Evolutionary conservation across 169 alveolate genomes (phyloP), one percentile per base, ranked within the genome.

Genomic region (Babesia caballi): DNA sequence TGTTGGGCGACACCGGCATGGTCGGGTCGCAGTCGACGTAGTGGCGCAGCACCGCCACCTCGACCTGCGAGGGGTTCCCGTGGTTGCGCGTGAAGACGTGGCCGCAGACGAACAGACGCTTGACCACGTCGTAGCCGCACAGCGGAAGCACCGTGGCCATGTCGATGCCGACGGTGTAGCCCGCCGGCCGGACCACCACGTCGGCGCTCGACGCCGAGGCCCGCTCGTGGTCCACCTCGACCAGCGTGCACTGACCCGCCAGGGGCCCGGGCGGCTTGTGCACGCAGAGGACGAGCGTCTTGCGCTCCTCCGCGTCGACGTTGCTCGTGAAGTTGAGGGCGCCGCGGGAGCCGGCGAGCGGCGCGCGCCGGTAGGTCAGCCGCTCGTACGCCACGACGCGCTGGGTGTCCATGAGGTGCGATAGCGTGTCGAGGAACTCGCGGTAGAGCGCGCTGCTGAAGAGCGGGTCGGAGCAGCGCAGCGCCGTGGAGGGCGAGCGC

Each of bases 51-150:
- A 88, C 85, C n/a, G 87, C 67, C 14, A 88, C 41, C 49, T 81
- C 74, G n/a, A 75, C 66, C 32, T 88, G 89, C 41, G 59, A 53
- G 52, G 82, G 66, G 68, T 78, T 82, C 36, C 93, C 93, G 71
- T 80, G 81, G 70, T 84, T 80, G 58, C 57, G 78, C 54, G 68
- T 83, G 54, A 88, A 88, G 7, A 82, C 74, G 42, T 75, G 85
- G 25, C 82, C 63, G 23, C 59, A 54, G 33, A 67, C 57, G 28
- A 23, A 46, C 51, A 78, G 49, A 32, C 69, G 63, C 15, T 58
- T 54, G 19, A 17, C 41, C 25, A 28, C 27, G 5, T 19, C 25
- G 46, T 32, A 63, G 51, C 36, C 60, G 19, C n/a, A 42, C 17
- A 63, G 49, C 35, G 58, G 73, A 4, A 63, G 30, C 32, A 63